phyloP scores from a whole-genome alignment of 2,329 filamentous ascomycete species.

The Ophiostoma sp. region DNA sequence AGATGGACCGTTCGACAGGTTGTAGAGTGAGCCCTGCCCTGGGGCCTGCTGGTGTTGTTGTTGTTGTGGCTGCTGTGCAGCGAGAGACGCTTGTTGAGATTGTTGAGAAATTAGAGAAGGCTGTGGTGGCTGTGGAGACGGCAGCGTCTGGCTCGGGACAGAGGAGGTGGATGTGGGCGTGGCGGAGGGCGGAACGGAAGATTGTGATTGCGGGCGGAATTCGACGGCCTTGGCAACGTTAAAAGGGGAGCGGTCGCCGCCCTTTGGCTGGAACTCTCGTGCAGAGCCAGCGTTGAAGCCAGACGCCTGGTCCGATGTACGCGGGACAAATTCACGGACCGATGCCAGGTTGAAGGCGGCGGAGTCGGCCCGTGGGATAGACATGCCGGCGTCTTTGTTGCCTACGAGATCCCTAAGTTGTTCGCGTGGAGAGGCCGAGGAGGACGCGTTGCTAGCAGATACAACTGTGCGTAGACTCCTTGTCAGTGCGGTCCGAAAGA shows the following conservation, averaged over 20 bases:
- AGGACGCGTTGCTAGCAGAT: conserved; percentile 28
- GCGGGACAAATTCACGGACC: conserved; percentile 46
- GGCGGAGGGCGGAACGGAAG: conserved; percentile 19
- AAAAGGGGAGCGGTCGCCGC: conserved; percentile 30
- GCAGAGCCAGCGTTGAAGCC: conserved; percentile 23
- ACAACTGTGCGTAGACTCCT: conserved; percentile 10
- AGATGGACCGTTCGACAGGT: conserved; percentile 25
- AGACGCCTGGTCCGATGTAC: conserved; percentile 23
- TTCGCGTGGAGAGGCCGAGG: conserved; percentile 28
- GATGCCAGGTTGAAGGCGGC: conserved; percentile 56
- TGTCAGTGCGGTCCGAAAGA: conserved; percentile 4
- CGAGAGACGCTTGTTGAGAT: not conserved
- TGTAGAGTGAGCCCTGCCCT: conserved; percentile 2
- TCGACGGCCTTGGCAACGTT: conserved; percentile 31
- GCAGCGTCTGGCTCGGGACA: conserved; percentile 16
- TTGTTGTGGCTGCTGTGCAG: not conserved
- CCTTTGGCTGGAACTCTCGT: conserved; percentile 28
- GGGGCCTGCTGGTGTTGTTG: conserved; percentile 1
- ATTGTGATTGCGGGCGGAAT: conserved; percentile 29
- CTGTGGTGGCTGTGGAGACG: conserved; percentile 24
- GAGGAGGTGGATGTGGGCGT: conserved; percentile 23
- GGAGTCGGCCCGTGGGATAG: conserved; percentile 23
- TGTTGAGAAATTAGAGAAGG: conserved; percentile 16
- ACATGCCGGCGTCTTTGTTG: conserved; percentile 20
- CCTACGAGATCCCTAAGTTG: conserved; percentile 11